Conservation (phyloP, 306 rosid species). For the Quercus robur region DNA sequence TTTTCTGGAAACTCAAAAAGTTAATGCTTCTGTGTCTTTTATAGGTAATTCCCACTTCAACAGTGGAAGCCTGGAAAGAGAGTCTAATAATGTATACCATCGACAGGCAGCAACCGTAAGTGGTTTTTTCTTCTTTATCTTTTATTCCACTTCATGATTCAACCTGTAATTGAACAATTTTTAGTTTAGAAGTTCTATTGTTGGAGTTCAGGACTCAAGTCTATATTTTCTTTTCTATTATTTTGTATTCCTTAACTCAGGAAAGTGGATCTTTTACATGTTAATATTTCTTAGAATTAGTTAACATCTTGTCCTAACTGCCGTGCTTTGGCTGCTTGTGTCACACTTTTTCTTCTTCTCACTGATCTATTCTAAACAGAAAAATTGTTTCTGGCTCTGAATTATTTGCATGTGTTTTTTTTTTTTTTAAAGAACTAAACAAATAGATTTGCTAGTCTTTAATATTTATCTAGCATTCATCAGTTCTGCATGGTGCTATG, state of each 20-base stretch:
- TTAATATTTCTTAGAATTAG: not conserved
- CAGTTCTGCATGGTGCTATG: not conserved
- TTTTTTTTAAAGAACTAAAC: not conserved
- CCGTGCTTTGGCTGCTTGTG: not conserved
- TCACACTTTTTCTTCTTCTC: not conserved
- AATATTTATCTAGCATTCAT: not conserved
- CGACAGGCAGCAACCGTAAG: slow-evolving; percentile 49
- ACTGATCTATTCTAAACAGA: not conserved
- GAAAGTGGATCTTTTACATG: not conserved
- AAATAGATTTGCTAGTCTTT: not conserved
- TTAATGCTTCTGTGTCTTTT: slow-evolving; percentile 22
- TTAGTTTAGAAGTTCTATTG: slow-evolving; percentile 2
- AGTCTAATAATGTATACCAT: slow-evolving; percentile 29
- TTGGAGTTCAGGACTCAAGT: not conserved
- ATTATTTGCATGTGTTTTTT: not conserved
- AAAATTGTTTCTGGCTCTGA: slow-evolving; percentile 2
- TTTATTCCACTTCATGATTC: not conserved
- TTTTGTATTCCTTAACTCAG: not conserved
- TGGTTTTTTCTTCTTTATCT: not conserved
- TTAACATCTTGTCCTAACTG: not conserved
- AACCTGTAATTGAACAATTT: not conserved
- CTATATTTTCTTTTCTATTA: not conserved
- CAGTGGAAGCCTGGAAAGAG: slow-evolving; percentile 52
- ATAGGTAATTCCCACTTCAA: slow-evolving; percentile 52
- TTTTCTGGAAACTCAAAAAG: not conserved